These are phyloP conservation scores for Prunus yedoensis DNA, from an alignment of 331 rosid genomes.

Conservation along the genomic window DNA sequence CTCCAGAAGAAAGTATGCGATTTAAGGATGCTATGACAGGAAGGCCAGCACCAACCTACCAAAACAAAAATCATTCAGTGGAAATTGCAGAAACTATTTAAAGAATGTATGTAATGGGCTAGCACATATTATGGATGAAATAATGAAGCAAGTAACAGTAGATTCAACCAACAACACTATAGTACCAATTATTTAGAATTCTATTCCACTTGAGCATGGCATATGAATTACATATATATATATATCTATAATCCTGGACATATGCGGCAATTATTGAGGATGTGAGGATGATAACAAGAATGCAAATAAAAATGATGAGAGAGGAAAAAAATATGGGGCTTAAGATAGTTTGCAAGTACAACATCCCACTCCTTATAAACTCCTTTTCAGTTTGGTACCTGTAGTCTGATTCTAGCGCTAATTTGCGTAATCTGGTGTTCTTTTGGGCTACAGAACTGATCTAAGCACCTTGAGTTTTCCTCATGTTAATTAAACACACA, in stretches of 20 bases:
- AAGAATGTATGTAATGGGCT: neutral
- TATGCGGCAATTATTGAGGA: neutral
- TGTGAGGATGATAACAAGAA: neutral
- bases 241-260: neutral
- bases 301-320: neutral
- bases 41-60: constrained; percentile 97
- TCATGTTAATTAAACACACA: neutral
- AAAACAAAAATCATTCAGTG: constrained; percentile 24
- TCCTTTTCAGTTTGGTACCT: too few relatives aligned
- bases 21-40: constrained; percentile 85
- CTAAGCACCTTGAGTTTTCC: neutral
- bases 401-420: neutral
- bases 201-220: neutral
- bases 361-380: neutral
- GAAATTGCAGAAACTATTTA: constrained; percentile 1
- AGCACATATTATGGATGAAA: neutral
- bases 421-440: neutral
- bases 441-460: constrained; percentile 1
- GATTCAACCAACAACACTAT: neutral
- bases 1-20: constrained; percentile 82
- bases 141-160: neutral
- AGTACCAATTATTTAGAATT: constrained; percentile 1
- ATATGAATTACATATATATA: neutral
- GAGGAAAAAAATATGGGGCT: neutral
- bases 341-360: neutral